Conservation (phyloP, 495 filamentous ascomycete species). For the Usnea hakonensis region DNA sequence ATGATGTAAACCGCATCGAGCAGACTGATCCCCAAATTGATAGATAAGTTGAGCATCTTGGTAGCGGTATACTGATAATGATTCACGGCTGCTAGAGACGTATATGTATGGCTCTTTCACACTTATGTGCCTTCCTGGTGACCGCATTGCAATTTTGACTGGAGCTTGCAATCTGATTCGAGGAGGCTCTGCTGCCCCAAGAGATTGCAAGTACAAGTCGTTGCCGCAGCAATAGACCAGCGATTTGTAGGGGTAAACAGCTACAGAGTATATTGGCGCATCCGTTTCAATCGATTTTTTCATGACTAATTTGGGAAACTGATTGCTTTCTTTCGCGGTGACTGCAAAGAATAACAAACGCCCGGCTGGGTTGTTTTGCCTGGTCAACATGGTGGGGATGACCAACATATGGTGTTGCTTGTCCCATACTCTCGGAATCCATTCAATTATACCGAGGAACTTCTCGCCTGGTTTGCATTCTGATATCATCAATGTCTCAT, state of each 20-base stretch:
- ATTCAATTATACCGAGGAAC: constrained; percentile 44
- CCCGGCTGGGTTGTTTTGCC: constrained; percentile 3
- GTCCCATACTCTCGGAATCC: constrained; percentile 36
- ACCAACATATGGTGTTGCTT: constrained; percentile 43
- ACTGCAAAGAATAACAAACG: constrained; percentile 18
- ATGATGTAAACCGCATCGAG: constrained; percentile 37
- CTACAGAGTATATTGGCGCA: constrained; percentile 38
- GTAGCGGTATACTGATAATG: constrained; percentile 34
- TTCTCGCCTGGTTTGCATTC: constrained; percentile 36
- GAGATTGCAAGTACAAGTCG: constrained; percentile 13
- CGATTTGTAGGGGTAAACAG: constrained; percentile 30
- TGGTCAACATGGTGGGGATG: constrained; percentile 23
- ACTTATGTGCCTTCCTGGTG: constrained; percentile 38
- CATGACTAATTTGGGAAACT: constrained; percentile 12
- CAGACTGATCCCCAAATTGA: constrained; percentile 30
- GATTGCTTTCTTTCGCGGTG: not conserved
- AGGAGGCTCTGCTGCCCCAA: constrained; percentile 6
- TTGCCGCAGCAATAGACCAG: constrained; percentile 24
- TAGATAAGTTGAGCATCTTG: constrained; percentile 29
- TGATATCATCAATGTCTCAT: not conserved
- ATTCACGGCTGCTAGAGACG: constrained; percentile 39
- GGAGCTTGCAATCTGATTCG: constrained; percentile 27
- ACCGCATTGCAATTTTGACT: constrained; percentile 33
- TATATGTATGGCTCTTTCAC: constrained; percentile 35
- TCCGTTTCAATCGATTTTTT: constrained; percentile 36